Evolutionary conservation across 2,329 filamentous ascomycete genomes (phyloP).

Genomic region (Colletotrichum musicola): DNA sequence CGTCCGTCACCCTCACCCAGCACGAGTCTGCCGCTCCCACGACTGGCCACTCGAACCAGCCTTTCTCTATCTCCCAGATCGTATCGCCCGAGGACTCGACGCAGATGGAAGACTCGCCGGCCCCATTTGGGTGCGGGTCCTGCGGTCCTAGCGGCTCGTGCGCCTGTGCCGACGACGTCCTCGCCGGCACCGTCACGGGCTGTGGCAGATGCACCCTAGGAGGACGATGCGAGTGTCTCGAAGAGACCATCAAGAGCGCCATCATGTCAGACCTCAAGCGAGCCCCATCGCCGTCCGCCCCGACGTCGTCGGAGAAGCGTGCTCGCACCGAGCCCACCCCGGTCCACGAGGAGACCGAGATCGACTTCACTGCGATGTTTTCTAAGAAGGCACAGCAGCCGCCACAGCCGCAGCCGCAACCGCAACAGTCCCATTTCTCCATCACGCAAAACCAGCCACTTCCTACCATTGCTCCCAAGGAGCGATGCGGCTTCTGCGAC

Average conservation of each 20-base stretch:
- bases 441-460: conserved; percentile 43
- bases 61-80: conserved; percentile 70
- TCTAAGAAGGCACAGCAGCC: conserved; percentile 56
- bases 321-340: conserved; percentile 62
- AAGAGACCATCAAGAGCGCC: conserved; percentile 67
- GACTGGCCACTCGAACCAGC: conserved; percentile 51
- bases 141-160: conserved; percentile 67
- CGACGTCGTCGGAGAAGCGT: conserved; percentile 66
- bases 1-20: conserved; percentile 22
- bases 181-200: conserved; percentile 66
- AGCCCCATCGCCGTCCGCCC: conserved; percentile 58
- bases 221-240: conserved; percentile 73
- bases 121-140: conserved; percentile 65
- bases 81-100: conserved; percentile 65
- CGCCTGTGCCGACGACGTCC: conserved; percentile 70
- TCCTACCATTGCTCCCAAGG: conserved; percentile 59
- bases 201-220: conserved; percentile 76
- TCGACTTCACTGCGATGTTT: conserved; percentile 80
- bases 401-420: no score
- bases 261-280: conserved; percentile 64
- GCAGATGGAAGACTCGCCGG: conserved; percentile 48
- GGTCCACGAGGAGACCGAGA: conserved; percentile 74
- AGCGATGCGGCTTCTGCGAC: conserved; percentile 85
- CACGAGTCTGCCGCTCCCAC: conserved; percentile 45
- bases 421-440: conserved; percentile 40